Conservation (phyloP, 306 rosid genomes). For the Betula pendula region DNA sequence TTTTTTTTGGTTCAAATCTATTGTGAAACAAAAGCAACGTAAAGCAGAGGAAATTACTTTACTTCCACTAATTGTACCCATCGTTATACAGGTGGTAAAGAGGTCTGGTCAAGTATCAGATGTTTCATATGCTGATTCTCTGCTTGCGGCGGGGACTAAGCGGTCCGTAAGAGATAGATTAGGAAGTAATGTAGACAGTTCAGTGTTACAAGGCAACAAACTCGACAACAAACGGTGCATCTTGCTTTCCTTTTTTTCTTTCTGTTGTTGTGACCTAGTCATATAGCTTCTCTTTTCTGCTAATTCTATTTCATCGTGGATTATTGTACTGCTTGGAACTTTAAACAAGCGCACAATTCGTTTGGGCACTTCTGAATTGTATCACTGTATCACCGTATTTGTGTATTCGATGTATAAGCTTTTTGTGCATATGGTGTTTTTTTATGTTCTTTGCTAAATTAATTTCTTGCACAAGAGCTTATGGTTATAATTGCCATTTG, state of each 20-base stretch:
- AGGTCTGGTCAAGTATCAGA: slow-evolving; percentile 47
- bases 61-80: background rate
- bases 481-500: slow-evolving; percentile 23
- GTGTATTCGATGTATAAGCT: background rate
- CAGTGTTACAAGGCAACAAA: slow-evolving; percentile 46
- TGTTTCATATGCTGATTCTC: slow-evolving; percentile 48
- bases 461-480: background rate
- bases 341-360: background rate
- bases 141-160: slow-evolving; percentile 60
- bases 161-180: slow-evolving; percentile 91
- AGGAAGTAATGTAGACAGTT: slow-evolving; percentile 57
- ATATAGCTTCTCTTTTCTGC: background rate
- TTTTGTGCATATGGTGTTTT: background rate
- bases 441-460: background rate
- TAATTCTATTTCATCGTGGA: background rate
- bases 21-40: background rate
- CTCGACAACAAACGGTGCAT: slow-evolving; percentile 62
- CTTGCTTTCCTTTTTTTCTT: slow-evolving; percentile 7
- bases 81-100: slow-evolving; percentile 68
- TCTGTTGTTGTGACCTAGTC: background rate
- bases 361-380: background rate
- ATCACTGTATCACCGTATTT: too few species aligned
- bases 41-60: background rate
- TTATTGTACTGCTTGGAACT: background rate
- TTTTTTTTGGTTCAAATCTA: slow-evolving; percentile 1